Evolutionary conservation across 2,329 filamentous ascomycete species (phyloP).

Genomic region (Intubia oerlemansii): DNA sequence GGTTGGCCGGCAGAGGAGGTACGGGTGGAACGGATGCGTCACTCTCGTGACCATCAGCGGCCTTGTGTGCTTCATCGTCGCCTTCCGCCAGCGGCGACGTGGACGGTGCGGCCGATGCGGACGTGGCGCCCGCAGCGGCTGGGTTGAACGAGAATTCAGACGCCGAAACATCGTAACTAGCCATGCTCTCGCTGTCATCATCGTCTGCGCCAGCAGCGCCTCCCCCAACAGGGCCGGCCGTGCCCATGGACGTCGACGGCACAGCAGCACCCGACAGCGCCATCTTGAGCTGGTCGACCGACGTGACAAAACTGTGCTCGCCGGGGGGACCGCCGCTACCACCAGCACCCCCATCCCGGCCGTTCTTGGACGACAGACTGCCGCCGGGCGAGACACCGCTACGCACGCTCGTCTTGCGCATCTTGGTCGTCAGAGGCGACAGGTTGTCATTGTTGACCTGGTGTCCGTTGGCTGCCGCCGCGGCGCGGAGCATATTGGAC

Average conservation of each 20-base stretch:
- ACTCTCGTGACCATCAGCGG: constrained; percentile 10
- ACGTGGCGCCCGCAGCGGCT: background rate
- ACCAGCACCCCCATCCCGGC: background rate
- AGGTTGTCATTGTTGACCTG: constrained; percentile 6
- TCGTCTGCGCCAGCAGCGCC: constrained; percentile 25
- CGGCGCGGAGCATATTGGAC: constrained; percentile 22
- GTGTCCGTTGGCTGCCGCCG: constrained; percentile 4
- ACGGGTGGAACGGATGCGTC: constrained; percentile 29
- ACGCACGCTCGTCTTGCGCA: constrained; percentile 31
- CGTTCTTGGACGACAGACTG: constrained; percentile 11
- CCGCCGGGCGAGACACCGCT: constrained; percentile 20
- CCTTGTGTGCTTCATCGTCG: constrained; percentile 6
- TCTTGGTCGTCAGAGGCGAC: constrained; percentile 18
- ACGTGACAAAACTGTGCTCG: constrained; percentile 32
- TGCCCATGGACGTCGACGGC: constrained; percentile 13
- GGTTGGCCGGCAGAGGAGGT: constrained; percentile 25
- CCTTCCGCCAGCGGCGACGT: background rate
- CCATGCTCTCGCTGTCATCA: constrained; percentile 43
- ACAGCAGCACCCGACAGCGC: constrained; percentile 30
- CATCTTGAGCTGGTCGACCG: constrained; percentile 42
- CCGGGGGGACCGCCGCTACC: constrained; percentile 16
- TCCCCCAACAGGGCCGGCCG: constrained; percentile 1
- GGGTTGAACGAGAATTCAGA: constrained; percentile 42
- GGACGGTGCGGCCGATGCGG: background rate
- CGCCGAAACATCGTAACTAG: constrained; percentile 46